phyloP scores from a whole-genome alignment of 306 rosid genomes.

The Coriaria nepalensis region DNA sequence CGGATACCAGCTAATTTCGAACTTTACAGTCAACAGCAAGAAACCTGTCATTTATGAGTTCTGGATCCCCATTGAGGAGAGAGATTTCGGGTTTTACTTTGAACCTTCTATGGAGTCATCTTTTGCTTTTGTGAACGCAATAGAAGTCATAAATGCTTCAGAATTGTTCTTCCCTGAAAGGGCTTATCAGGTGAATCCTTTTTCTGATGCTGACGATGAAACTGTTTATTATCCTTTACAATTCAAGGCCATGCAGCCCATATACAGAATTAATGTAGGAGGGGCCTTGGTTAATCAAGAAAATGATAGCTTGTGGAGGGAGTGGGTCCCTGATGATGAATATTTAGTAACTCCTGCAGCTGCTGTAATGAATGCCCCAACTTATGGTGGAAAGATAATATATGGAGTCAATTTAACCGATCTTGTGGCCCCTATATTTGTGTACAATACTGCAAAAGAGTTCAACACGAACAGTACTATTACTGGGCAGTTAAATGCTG shows the following conservation, averaged over 20 bases:
- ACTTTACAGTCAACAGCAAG: background rate
- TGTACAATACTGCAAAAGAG: slow-evolving; percentile 1
- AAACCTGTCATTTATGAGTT: background rate
- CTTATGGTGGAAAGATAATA: background rate
- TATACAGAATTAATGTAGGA: slow-evolving; percentile 4
- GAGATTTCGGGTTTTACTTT: slow-evolving; percentile 4
- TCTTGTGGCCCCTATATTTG: background rate
- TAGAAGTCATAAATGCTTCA: slow-evolving; percentile 8
- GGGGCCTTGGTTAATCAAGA: background rate
- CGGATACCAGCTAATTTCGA: slow-evolving; percentile 1
- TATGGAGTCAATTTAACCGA: background rate
- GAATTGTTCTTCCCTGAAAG: background rate
- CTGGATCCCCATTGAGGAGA: background rate
- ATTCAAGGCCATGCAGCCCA: background rate
- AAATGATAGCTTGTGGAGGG: slow-evolving; percentile 6
- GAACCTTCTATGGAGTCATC: background rate
- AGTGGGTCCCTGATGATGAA: slow-evolving; percentile 7
- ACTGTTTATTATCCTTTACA: background rate
- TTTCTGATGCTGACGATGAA: background rate
- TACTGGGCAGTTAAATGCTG: too few species aligned
- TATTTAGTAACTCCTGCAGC: background rate
- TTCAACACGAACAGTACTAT: background rate
- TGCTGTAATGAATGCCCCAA: background rate
- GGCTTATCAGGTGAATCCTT: background rate
- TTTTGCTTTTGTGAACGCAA: slow-evolving; percentile 15